These are phyloP conservation scores for Fusarium napiforme DNA, from an alignment of 2,329 filamentous ascomycete genomes.

Conservation along the genomic window DNA sequence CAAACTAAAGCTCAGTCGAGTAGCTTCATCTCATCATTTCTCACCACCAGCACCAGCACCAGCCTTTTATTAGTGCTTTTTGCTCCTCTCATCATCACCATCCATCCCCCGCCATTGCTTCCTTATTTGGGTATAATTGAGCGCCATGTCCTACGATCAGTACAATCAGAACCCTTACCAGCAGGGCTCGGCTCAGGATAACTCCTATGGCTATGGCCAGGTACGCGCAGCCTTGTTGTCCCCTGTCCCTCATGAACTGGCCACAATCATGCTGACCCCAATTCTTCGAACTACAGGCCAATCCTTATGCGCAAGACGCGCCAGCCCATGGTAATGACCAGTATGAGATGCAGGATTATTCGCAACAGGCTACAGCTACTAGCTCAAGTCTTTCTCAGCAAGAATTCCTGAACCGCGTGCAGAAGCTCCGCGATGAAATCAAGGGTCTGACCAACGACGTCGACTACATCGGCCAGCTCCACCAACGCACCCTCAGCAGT, in stretches of 20 bases:
- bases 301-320: conserved; percentile 47
- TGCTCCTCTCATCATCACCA: conserved; percentile 37
- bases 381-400: conserved; percentile 63
- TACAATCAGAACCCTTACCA: conserved; percentile 75
- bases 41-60: conserved; percentile 24
- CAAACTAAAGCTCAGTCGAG: conserved; percentile 26
- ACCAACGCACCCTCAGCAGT: conserved; percentile 77
- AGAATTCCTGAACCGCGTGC: conserved; percentile 76
- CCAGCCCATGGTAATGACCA: conserved; percentile 51
- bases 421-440: conserved; percentile 75
- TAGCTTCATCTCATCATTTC: conserved; percentile 37
- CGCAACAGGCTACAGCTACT: conserved; percentile 46
- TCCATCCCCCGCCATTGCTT: conserved; percentile 37
- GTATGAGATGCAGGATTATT: conserved; percentile 67
- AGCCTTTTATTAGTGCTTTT: conserved; percentile 35
- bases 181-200: conserved; percentile 60
- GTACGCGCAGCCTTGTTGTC: conserved; percentile 47
- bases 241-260: conserved; percentile 6
- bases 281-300: conserved; percentile 34
- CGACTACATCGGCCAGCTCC: conserved; percentile 73
- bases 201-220: conserved; percentile 58
- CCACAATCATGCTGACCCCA: conserved; percentile 28
- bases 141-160: conserved; percentile 69
- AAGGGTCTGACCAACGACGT: conserved; percentile 73
- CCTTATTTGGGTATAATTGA: conserved; percentile 25